Evolutionary conservation across 192 early-diverging fungal genomes (phyloP), one percentile per base, ranked within the genome.

Genomic region (Martensiomyces pterosporus): DNA sequence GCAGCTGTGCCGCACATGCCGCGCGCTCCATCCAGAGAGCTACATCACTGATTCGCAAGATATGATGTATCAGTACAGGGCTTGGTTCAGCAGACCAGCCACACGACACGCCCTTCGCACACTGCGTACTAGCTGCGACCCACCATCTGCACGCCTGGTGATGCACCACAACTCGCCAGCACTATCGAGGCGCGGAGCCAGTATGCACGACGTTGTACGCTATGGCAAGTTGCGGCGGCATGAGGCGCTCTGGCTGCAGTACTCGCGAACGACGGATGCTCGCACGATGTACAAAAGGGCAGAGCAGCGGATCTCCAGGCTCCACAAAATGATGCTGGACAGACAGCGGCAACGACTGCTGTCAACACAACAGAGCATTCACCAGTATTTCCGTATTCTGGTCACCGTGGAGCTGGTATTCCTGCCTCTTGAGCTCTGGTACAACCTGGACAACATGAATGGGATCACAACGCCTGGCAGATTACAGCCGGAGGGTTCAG

Each of bases 351-450:
- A 60, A 50, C 57, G 68, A 9, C 35, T 72, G 10, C 22, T 72
- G 25, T 47, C 55, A 15, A 52, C 62, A 29, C 53, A 60, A 24
- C 58, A 60, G 45, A 26, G 42, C 14, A 72, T 72, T 24, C 68
- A 72, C 32, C 52, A 55, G 29, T 60, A 65, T 39, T 72, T 72
- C 26, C 68, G 68, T 18, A 50, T 60, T 2, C 48, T 72, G 22
- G 58, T 72, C 34, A 57, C 57, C 2, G 61, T 60, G 1, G 62
- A 60, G 43, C 44, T 72, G 35, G 62, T 65, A 19, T 72, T 60
- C 41, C 27, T 72, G 43, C 68, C 68, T 3, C 64, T 72, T n/a
- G 68, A 72, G 49, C 54, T 72, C 44, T 67, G 65, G 65, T 50
- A 60, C 49, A 67, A 67, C n/a, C 32, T 67, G 32, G 56, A 67